Percentiles rank a stretch among this genome's conserved stretches.
Evolutionary conservation across 805 yeast genomes (phyloP).

Genomic region (Myxozyma neotropica): DNA sequence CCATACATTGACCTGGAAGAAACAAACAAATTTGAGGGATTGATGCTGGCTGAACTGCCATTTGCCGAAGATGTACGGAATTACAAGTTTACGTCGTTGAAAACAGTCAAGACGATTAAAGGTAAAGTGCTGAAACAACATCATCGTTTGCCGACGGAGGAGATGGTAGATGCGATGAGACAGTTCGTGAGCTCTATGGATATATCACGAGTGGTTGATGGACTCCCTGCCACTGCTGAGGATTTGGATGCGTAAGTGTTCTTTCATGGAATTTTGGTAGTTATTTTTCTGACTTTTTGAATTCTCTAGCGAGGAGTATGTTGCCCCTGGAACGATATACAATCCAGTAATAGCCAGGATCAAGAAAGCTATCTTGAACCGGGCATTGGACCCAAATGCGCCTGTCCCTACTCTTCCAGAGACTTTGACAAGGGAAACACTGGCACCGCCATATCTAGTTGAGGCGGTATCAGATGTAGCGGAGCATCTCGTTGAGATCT

Average conservation of each 20-base stretch:
- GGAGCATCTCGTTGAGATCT: conserved; percentile 4
- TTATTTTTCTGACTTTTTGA: no score
- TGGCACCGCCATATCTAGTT: conserved; percentile 17
- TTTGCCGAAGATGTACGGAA: conserved; percentile 67
- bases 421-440: neutral
- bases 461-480: conserved; percentile 11
- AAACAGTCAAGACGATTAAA: conserved; percentile 41
- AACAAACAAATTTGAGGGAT: conserved; percentile 6
- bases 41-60: conserved; percentile 62
- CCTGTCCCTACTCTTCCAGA: conserved; percentile 23
- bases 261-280: no score
- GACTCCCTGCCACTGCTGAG: conserved; percentile 27
- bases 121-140: conserved; percentile 41
- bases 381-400: conserved; percentile 43
- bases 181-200: conserved; percentile 51
- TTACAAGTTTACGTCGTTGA: conserved; percentile 54
- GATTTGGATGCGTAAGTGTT: conserved; percentile 36
- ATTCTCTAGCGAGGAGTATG: conserved; percentile 33
- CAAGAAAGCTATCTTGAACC: conserved; percentile 36
- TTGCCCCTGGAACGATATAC: conserved; percentile 38
- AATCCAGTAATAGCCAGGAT: conserved; percentile 39
- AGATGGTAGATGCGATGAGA: conserved; percentile 50
- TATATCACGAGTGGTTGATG: conserved; percentile 39
- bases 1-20: conserved; percentile 25
- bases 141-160: conserved; percentile 44